Conservation (phyloP, 2,329 filamentous ascomycete species). For the Cladosporium sphaerospermum region DNA sequence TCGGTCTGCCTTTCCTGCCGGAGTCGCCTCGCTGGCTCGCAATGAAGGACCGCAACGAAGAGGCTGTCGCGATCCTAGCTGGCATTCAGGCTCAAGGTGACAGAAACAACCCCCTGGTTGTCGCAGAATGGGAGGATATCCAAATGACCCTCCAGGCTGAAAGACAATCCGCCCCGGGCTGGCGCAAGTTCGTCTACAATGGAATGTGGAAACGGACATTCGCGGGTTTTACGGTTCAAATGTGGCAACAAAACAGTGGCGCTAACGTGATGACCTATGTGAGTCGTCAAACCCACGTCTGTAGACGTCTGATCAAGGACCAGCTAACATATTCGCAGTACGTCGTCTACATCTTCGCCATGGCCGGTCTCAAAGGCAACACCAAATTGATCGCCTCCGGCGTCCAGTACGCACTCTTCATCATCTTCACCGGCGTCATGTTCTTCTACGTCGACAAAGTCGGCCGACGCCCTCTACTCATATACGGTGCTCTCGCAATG, state of each 20-base stretch:
- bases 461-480: slow-evolving; percentile 36
- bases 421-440: slow-evolving; percentile 36
- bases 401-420: slow-evolving; percentile 39
- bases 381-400: slow-evolving; percentile 39
- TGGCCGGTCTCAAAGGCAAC: slow-evolving; percentile 51
- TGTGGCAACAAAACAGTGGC: slow-evolving; percentile 48
- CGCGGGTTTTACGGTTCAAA: slow-evolving; percentile 48
- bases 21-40: slow-evolving; percentile 45
- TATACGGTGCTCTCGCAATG: slow-evolving; percentile 40
- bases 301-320: too few relatives aligned
- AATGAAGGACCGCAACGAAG: slow-evolving; percentile 40
- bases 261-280: slow-evolving; percentile 25
- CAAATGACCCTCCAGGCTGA: slow-evolving; percentile 37
- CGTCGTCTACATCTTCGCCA: slow-evolving; percentile 55
- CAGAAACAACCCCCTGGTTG: slow-evolving; percentile 39
- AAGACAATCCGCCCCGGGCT: slow-evolving; percentile 32
- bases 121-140: slow-evolving; percentile 46
- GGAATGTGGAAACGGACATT: slow-evolving; percentile 56
- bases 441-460: slow-evolving; percentile 38
- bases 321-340: slow-evolving; percentile 50
- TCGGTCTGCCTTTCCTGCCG: slow-evolving; percentile 43
- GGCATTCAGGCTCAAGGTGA: slow-evolving; percentile 41
- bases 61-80: slow-evolving; percentile 40
- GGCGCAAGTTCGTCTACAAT: slow-evolving; percentile 42
- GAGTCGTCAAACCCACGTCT: neutral